Percentiles rank a stretch among this genome's conserved stretches.
phyloP scores from a whole-genome alignment of 805 yeast genomes.

The Yamadazyma endophytica region DNA sequence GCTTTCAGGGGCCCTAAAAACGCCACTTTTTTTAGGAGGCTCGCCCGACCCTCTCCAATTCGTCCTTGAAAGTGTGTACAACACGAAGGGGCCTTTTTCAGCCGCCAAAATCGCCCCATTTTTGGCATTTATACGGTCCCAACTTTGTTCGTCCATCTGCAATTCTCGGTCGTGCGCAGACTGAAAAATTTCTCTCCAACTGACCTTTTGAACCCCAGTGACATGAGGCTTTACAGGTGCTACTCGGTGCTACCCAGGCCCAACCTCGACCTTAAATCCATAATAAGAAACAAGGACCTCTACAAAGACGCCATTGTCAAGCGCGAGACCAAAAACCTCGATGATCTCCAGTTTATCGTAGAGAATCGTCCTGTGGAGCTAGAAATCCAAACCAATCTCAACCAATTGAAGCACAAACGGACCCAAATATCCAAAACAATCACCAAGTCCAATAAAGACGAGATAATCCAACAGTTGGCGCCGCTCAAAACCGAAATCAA shows the following conservation, averaged over 20 bases:
- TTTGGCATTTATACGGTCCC: too few relatives aligned
- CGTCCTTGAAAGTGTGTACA: too few relatives aligned
- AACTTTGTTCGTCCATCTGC: too few relatives aligned
- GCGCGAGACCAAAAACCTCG: constrained; percentile 16
- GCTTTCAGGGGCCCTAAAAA: too few relatives aligned
- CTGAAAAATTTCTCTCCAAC: too few relatives aligned
- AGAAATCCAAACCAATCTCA: constrained; percentile 18
- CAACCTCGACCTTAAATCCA: constrained; percentile 20
- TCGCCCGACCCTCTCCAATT: too few relatives aligned
- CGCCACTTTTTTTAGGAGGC: too few relatives aligned
- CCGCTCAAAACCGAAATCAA: constrained; percentile 22
- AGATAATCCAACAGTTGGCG: constrained; percentile 11
- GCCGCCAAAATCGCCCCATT: too few relatives aligned
- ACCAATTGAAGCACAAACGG: constrained; percentile 24
- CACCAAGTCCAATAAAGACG: constrained; percentile 12
- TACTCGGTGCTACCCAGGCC: constrained; percentile 14
- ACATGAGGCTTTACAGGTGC: constrained; percentile 7
- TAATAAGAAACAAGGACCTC: constrained; percentile 14
- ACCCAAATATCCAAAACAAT: constrained; percentile 21
- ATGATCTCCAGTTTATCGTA: constrained; percentile 22
- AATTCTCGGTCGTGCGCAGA: too few relatives aligned
- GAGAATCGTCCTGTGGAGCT: constrained; percentile 21
- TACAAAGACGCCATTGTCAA: constrained; percentile 26
- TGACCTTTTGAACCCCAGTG: too few relatives aligned
- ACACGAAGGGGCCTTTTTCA: too few relatives aligned